Evolutionary conservation across 768 basidiomycete species (phyloP).

Genomic region (Tricholoma saponaceum): DNA sequence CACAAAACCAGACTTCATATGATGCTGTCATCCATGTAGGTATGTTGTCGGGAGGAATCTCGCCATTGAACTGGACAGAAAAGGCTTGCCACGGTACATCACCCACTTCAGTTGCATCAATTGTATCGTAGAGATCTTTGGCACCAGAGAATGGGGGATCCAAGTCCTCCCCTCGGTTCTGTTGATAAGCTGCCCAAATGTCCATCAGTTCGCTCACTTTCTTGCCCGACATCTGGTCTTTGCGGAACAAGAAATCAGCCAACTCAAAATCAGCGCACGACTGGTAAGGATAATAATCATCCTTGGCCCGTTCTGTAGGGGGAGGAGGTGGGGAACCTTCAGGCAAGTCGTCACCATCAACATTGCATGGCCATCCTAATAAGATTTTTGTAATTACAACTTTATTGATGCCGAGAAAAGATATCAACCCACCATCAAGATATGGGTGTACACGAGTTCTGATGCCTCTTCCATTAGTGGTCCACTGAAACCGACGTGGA

Average conservation of each 20-base stretch:
- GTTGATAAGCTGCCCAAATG: neutral
- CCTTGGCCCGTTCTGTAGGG: neutral
- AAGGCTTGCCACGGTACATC: constrained; percentile 32
- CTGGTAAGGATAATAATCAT: constrained; percentile 3
- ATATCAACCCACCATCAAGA: neutral
- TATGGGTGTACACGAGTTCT: neutral
- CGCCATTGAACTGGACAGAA: constrained; percentile 24
- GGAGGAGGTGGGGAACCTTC: constrained; percentile 1
- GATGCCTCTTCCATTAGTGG: neutral
- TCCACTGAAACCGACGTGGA: neutral
- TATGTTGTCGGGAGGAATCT: constrained; percentile 13
- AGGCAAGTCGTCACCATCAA: constrained; percentile 2
- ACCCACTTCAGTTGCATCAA: constrained; percentile 29
- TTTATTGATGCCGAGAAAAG: neutral
- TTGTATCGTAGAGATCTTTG: constrained; percentile 27
- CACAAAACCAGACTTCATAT: constrained; percentile 30
- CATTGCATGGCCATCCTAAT: constrained; percentile 1
- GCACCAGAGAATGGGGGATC: constrained; percentile 25
- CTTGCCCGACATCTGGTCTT: constrained; percentile 5
- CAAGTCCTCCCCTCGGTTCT: constrained; percentile 3
- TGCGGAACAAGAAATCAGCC: constrained; percentile 4
- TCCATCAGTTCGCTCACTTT: constrained; percentile 6
- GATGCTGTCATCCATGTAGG: constrained; percentile 27
- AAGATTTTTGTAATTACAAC: neutral
- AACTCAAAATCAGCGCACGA: constrained; percentile 3